Evolutionary conservation across 805 yeast genomes (phyloP).

Genomic region (Cyberlindnera samutprakarnensis): DNA sequence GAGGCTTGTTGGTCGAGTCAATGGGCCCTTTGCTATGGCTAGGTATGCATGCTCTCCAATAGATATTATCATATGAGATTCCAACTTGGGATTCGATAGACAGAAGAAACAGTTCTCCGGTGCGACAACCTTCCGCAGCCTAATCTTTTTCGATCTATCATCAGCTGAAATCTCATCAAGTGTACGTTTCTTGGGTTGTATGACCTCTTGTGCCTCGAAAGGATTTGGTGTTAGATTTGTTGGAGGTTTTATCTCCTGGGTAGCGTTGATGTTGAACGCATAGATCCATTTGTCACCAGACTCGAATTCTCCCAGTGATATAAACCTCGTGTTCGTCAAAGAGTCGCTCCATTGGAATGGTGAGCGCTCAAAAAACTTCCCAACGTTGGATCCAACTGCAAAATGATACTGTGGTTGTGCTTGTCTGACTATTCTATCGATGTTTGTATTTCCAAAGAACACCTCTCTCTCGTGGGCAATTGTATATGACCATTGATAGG

Average conservation of each 20-base stretch:
- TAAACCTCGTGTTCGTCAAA: constrained; percentile 46
- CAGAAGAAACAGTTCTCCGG: constrained; percentile 77
- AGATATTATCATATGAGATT: constrained; percentile 72
- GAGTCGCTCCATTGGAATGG: constrained; percentile 50
- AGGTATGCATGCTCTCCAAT: constrained; percentile 61
- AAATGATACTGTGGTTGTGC: constrained; percentile 64
- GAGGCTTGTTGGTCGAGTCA: constrained; percentile 43
- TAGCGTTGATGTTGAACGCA: constrained; percentile 45
- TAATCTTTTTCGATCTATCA: no score
- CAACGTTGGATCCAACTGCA: constrained; percentile 41
- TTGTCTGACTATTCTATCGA: constrained; percentile 39
- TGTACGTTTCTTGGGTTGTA: constrained; percentile 4
- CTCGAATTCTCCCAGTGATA: constrained; percentile 57
- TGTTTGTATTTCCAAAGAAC: constrained; percentile 35
- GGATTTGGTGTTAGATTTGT: constrained; percentile 27
- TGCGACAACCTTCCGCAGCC: constrained; percentile 31
- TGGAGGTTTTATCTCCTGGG: constrained; percentile 16
- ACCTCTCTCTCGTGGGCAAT: constrained; percentile 39
- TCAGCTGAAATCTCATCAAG: no score
- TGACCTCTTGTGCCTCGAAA: constrained; percentile 13
- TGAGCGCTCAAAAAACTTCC: constrained; percentile 43
- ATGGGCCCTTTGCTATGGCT: constrained; percentile 83
- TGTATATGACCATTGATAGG: constrained; percentile 52
- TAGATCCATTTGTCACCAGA: constrained; percentile 62
- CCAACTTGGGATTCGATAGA: constrained; percentile 68